phyloP scores from a whole-genome alignment of 31 red algal genomes.

The Odonthalia washingtoniensis region DNA sequence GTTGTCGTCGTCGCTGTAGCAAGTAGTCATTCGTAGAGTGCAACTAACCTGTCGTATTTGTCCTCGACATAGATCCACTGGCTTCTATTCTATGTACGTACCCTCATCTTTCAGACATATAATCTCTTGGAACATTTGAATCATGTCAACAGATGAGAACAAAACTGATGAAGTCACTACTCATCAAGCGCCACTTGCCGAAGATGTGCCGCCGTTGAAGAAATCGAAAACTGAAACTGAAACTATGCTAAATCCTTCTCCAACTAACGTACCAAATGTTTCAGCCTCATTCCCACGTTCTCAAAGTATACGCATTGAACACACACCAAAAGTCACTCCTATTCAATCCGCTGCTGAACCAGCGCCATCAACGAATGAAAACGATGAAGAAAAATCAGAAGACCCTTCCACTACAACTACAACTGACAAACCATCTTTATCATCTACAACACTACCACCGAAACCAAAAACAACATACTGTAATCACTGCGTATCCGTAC shows the following conservation, averaged over 20 bases:
- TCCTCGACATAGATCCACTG: too few species aligned
- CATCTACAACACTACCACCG: conserved; percentile 58
- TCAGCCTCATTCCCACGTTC: neutral
- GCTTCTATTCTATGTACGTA: too few species aligned
- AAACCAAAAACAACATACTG: conserved; percentile 71
- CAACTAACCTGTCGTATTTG: too few species aligned
- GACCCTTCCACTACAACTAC: too few species aligned
- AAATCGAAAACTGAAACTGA: neutral
- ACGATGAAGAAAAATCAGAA: neutral
- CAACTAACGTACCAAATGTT: too few species aligned
- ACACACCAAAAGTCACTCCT: neutral
- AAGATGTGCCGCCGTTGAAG: neutral
- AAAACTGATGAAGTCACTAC: neutral
- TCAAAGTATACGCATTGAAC: neutral
- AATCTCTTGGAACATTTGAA: too few species aligned
- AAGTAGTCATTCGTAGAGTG: too few species aligned
- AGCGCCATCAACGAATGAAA: too few species aligned
- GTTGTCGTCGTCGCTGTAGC: too few species aligned
- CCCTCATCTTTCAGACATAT: too few species aligned
- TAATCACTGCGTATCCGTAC: conserved; percentile 85
- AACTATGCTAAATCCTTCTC: neutral
- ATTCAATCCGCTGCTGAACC: too few species aligned
- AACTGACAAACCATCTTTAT: neutral
- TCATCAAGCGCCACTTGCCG: neutral
- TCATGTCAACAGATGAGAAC: neutral